Percentiles rank a stretch among this genome's conserved stretches.
phyloP scores from a whole-genome alignment of 2,329 filamentous ascomycete species.

The Bipolaris victoriae region DNA sequence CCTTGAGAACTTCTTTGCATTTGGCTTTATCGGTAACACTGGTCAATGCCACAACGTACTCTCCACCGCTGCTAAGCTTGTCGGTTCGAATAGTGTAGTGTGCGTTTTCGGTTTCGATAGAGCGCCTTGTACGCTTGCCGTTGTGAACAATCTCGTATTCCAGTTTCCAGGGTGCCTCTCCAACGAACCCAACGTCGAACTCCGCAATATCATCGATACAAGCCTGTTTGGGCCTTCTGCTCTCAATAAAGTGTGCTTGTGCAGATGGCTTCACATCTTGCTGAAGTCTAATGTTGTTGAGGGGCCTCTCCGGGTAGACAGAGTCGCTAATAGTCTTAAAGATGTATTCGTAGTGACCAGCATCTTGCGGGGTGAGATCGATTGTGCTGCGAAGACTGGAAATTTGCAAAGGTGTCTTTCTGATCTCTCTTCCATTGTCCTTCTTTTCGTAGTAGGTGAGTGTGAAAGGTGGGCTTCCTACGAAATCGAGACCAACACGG shows the following conservation, averaged over 20 bases:
- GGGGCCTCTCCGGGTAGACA: constrained; percentile 68
- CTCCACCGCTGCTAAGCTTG: constrained; percentile 77
- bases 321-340: constrained; percentile 82
- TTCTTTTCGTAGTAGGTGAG: constrained; percentile 77
- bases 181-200: constrained; percentile 75
- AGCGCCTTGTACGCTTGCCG: constrained; percentile 77
- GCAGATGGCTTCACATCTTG: constrained; percentile 94
- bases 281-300: constrained; percentile 70
- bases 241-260: constrained; percentile 71
- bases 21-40: constrained; percentile 85
- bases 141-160: constrained; percentile 94
- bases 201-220: constrained; percentile 84
- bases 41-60: constrained; percentile 85
- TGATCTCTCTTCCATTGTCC: constrained; percentile 58
- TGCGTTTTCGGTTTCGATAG: constrained; percentile 67
- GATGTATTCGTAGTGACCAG: constrained; percentile 84
- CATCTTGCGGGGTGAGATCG: constrained; percentile 78
- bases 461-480: constrained; percentile 90
- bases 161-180: constrained; percentile 84
- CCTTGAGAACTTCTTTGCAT: constrained; percentile 85
- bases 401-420: constrained; percentile 57
- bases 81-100: constrained; percentile 77
- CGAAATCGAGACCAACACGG: constrained; percentile 84
- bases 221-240: constrained; percentile 64
- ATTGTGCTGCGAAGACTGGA: constrained; percentile 82